These are phyloP conservation scores for Plantago major DNA, from an alignment of 257 asterid genomes.

Conservation along the genomic window DNA sequence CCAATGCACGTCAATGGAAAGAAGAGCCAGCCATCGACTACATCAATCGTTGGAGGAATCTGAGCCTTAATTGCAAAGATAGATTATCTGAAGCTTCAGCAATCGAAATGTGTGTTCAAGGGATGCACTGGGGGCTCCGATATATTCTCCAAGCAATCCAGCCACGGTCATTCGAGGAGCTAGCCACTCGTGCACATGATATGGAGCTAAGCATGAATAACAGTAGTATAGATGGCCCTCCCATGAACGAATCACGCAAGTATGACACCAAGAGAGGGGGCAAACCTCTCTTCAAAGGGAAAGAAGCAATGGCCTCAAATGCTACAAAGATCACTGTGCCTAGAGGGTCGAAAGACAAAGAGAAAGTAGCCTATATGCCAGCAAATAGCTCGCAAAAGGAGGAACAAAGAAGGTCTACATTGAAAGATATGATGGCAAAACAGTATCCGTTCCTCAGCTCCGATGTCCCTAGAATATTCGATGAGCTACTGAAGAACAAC, in stretches of 20 bases:
- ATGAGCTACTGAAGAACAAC: no score
- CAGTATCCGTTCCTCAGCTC: no score
- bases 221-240: background rate
- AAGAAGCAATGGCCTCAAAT: background rate
- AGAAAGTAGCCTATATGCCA: background rate
- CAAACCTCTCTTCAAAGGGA: background rate
- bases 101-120: background rate
- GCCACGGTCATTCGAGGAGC: background rate
- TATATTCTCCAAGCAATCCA: slow-evolving; percentile 1
- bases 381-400: no score
- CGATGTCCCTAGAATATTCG: no score
- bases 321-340: background rate
- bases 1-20: background rate
- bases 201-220: slow-evolving; percentile 15
- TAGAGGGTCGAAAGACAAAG: background rate
- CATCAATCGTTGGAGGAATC: slow-evolving; percentile 2
- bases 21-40: background rate
- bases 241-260: background rate
- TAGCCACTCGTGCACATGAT: background rate
- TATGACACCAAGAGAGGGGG: background rate
- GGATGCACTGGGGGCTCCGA: slow-evolving; percentile 1
- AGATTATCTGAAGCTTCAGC: background rate
- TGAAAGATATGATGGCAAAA: no score
- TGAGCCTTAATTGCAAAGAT: slow-evolving; percentile 7
- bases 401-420: no score